Percentiles rank a stretch among this genome's conserved stretches.
These are phyloP conservation scores for Hypoxylon fragiforme DNA, from an alignment of 495 filamentous ascomycete species.

Conservation along the genomic window DNA sequence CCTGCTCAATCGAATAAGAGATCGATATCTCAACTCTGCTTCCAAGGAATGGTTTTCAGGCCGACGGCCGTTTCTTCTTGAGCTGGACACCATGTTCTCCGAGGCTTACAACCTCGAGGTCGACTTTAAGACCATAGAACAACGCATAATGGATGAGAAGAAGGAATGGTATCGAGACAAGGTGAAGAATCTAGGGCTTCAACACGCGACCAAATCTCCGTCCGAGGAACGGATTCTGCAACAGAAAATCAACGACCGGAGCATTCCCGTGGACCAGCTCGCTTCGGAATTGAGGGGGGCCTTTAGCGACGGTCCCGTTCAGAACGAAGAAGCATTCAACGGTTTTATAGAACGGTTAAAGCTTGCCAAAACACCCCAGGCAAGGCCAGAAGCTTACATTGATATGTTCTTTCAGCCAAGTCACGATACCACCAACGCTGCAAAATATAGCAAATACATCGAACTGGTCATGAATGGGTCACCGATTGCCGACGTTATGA, in stretches of 20 bases:
- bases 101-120: constrained; percentile 43
- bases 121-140: constrained; percentile 43
- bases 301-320: constrained; percentile 25
- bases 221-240: constrained; percentile 31
- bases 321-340: constrained; percentile 33
- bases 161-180: constrained; percentile 48
- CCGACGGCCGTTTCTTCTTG: constrained; percentile 43
- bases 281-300: constrained; percentile 30
- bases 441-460: constrained; percentile 43
- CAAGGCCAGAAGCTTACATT: constrained; percentile 36
- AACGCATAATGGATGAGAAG: constrained; percentile 46
- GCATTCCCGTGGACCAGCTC: constrained; percentile 31
- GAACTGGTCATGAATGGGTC: constrained; percentile 42
- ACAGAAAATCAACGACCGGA: constrained; percentile 33
- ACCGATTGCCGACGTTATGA: constrained; percentile 44
- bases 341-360: constrained; percentile 34
- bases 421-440: constrained; percentile 19
- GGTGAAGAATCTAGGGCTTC: constrained; percentile 38
- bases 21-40: constrained; percentile 41
- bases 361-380: constrained; percentile 27
- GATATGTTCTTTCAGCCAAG: constrained; percentile 41
- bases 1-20: constrained; percentile 42
- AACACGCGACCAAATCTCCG: constrained; percentile 27
- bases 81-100: constrained; percentile 44
- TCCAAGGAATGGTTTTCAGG: constrained; percentile 50